A percentile compares a stretch with the other conserved stretches of the same genome.
Evolutionary conservation across 805 yeast genomes (phyloP).

Genomic region (Candida sphagnicola): DNA sequence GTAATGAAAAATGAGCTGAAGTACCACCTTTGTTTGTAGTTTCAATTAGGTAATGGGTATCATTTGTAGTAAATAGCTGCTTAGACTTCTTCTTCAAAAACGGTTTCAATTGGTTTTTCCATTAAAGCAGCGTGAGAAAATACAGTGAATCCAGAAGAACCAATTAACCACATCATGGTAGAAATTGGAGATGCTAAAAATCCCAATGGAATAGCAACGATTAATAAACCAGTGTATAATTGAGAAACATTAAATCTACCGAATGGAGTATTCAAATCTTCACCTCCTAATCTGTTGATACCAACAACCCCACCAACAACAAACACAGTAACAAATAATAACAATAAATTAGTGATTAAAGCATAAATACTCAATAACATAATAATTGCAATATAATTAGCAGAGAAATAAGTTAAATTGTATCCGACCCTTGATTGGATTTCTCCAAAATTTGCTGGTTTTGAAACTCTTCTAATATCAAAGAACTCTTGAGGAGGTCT

Average conservation of each 20-base stretch:
- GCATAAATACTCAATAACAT: constrained; percentile 77
- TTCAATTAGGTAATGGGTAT: too few species aligned
- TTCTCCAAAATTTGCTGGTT: constrained; percentile 87
- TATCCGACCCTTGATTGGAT: constrained; percentile 83
- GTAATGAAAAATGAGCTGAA: too few species aligned
- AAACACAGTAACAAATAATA: constrained; percentile 75
- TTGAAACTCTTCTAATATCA: constrained; percentile 82
- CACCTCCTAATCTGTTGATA: constrained; percentile 75
- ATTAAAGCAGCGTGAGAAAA: constrained; percentile 83
- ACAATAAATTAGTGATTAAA: constrained; percentile 75
- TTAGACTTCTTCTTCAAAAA: constrained; percentile 76
- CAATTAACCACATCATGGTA: constrained; percentile 87
- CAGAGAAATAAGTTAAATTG: constrained; percentile 81
- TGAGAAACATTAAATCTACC: constrained; percentile 72
- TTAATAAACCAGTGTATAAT: constrained; percentile 75
- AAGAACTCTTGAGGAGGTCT: constrained; percentile 93
- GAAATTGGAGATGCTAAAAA: constrained; percentile 86
- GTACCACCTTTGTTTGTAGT: too few species aligned
- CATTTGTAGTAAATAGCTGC: too few species aligned
- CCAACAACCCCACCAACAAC: constrained; percentile 73
- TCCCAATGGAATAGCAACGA: constrained; percentile 76
- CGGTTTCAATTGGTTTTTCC: constrained; percentile 95
- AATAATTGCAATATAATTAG: constrained; percentile 78
- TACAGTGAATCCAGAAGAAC: constrained; percentile 76
- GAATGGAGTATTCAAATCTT: constrained; percentile 73